A percentile compares a stretch with the other conserved stretches of the same genome.
These are phyloP conservation scores for Castanea crenata DNA, from an alignment of 306 rosid genomes.

Conservation along the genomic window DNA sequence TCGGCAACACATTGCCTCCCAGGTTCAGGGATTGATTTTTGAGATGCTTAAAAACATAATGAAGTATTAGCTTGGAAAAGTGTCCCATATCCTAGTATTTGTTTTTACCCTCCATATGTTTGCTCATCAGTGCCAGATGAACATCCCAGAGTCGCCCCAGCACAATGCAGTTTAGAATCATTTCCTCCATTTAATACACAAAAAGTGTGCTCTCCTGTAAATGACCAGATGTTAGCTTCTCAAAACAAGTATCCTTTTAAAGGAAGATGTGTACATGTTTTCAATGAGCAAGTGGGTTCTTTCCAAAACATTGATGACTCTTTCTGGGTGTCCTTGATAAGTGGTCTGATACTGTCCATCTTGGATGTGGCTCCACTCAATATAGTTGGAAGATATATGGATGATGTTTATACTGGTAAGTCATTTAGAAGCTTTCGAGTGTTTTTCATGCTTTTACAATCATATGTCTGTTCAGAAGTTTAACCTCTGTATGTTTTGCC, in stretches of 20 bases:
- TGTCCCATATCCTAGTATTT: constrained; percentile 69
- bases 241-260: constrained; percentile 31
- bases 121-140: constrained; percentile 49
- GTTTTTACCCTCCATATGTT: constrained; percentile 52
- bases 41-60: constrained; percentile 76
- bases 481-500: constrained; percentile 28
- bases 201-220: constrained; percentile 34
- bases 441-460: constrained; percentile 24
- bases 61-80: constrained; percentile 56
- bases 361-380: constrained; percentile 81
- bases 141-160: constrained; percentile 31
- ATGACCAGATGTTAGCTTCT: constrained; percentile 32
- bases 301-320: constrained; percentile 44
- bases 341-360: constrained; percentile 55
- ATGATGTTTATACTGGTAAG: constrained; percentile 69
- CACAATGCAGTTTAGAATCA: constrained; percentile 37
- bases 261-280: constrained; percentile 33
- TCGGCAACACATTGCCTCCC: constrained; percentile 73
- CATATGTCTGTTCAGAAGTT: constrained; percentile 24
- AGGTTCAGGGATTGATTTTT: constrained; percentile 66
- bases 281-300: constrained; percentile 38
- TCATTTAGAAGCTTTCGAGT: constrained; percentile 18
- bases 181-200: constrained; percentile 32
- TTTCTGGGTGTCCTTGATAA: constrained; percentile 60
- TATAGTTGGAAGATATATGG: constrained; percentile 58